A percentile compares a stretch with the other conserved stretches of the same genome.
Evolutionary conservation across 2,329 filamentous ascomycete genomes (phyloP).

Genomic region (Calonectria montana): DNA sequence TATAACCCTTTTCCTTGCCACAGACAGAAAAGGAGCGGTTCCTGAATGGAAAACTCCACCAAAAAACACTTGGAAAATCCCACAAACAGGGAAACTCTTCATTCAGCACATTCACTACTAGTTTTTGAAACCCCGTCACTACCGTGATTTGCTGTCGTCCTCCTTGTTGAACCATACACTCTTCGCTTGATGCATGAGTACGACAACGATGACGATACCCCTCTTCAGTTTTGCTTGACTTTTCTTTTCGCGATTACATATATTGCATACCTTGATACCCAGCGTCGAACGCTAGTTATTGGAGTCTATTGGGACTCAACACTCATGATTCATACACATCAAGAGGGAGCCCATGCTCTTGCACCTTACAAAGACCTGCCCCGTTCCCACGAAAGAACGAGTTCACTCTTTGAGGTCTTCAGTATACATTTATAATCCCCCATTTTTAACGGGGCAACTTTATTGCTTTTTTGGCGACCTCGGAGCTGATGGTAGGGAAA

Average conservation of each 20-base stretch:
- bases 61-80: constrained; percentile 38
- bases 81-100: constrained; percentile 37
- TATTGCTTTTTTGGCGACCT: constrained; percentile 36
- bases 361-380: constrained; percentile 24
- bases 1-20: constrained; percentile 44
- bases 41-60: constrained; percentile 21
- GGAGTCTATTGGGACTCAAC: constrained; percentile 34
- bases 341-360: constrained; percentile 32
- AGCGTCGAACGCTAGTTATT: constrained; percentile 40
- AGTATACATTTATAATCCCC: constrained; percentile 24
- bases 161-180: constrained; percentile 16
- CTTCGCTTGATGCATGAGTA: constrained; percentile 39
- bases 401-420: constrained; percentile 35
- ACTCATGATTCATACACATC: constrained; percentile 36
- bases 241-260: constrained; percentile 45
- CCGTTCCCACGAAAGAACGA: constrained; percentile 13
- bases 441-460: constrained; percentile 25
- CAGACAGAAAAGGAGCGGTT: constrained; percentile 17
- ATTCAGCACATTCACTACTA: constrained; percentile 17
- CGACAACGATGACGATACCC: constrained; percentile 38
- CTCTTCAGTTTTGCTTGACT: constrained; percentile 39
- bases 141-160: constrained; percentile 1
- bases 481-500: constrained; percentile 38
- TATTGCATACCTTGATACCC: constrained; percentile 46
- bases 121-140: constrained; percentile 1